Conservation (phyloP, 805 yeast genomes). For the Wickerhamomyces xylosicus region DNA sequence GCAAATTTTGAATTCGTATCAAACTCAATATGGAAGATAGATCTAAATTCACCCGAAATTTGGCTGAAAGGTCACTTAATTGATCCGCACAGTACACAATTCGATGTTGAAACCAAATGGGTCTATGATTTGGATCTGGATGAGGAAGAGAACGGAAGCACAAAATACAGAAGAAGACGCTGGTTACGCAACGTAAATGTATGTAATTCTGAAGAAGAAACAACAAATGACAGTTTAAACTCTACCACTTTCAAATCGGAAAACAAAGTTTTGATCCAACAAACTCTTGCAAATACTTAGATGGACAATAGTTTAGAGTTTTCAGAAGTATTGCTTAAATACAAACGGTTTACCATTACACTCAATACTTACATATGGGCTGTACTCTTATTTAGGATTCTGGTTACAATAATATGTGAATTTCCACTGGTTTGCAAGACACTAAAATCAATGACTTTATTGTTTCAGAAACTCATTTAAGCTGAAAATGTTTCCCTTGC, state of each 20-base stretch:
- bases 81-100: conserved; percentile 34
- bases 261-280: neutral
- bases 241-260: neutral
- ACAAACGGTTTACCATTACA: no score
- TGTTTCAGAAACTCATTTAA: conserved; percentile 39
- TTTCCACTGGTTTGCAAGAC: no score
- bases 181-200: conserved; percentile 42
- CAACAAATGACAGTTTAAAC: neutral
- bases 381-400: no score
- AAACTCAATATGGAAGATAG: conserved; percentile 50
- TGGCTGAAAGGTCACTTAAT: conserved; percentile 54
- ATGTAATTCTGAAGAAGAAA: conserved; percentile 8
- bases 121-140: conserved; percentile 48
- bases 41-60: conserved; percentile 39
- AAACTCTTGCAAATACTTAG: neutral
- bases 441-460: no score
- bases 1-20: conserved; percentile 42
- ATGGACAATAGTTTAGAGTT: neutral
- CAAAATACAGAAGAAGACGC: conserved; percentile 48
- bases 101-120: conserved; percentile 78
- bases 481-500: conserved; percentile 27
- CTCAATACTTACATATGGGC: no score
- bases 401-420: no score
- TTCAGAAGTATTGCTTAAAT: no score
- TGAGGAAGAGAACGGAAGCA: conserved; percentile 18